These are phyloP conservation scores for Mortierella sp. DNA, from an alignment of 371 early-diverging fungal species.

Conservation along the genomic window DNA sequence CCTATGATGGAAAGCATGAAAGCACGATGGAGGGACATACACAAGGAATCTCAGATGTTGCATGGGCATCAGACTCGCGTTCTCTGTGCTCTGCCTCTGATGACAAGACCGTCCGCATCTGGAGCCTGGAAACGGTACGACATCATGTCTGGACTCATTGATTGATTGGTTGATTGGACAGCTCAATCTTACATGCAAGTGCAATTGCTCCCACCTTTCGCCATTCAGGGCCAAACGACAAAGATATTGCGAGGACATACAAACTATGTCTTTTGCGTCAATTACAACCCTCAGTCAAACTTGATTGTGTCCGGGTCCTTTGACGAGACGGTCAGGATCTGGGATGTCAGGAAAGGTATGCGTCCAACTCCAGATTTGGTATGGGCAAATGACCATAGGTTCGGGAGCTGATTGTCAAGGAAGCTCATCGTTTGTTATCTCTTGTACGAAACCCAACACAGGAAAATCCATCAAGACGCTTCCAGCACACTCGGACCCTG, in stretches of 20 bases:
- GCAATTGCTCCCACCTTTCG: background rate
- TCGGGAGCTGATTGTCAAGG: too few species aligned
- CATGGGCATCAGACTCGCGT: constrained; percentile 94
- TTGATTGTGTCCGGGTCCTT: constrained; percentile 97
- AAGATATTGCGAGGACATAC: constrained; percentile 92
- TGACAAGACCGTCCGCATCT: constrained; percentile 94
- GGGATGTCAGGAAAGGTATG: constrained; percentile 93
- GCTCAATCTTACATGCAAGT: too few species aligned
- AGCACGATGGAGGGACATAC: constrained; percentile 91
- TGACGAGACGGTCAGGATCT: constrained; percentile 96
- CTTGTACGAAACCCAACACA: constrained; percentile 15
- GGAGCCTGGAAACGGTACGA: constrained; percentile 80
- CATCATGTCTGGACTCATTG: background rate
- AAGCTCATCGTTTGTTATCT: too few species aligned
- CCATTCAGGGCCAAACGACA: constrained; percentile 72
- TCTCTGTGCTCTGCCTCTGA: constrained; percentile 93
- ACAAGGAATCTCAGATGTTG: constrained; percentile 95
- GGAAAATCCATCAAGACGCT: constrained; percentile 90
- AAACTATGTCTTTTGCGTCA: constrained; percentile 96
- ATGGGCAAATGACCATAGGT: too few species aligned
- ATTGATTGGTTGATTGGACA: too few species aligned
- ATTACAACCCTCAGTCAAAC: constrained; percentile 93
- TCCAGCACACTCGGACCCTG: constrained; percentile 97
- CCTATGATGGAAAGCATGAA: constrained; percentile 85
- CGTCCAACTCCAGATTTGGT: too few species aligned